A percentile compares a stretch with the other conserved stretches of the same genome.
These are phyloP conservation scores for Colletotrichum sublineola DNA, from an alignment of 2,329 filamentous ascomycete genomes.

Conservation along the genomic window DNA sequence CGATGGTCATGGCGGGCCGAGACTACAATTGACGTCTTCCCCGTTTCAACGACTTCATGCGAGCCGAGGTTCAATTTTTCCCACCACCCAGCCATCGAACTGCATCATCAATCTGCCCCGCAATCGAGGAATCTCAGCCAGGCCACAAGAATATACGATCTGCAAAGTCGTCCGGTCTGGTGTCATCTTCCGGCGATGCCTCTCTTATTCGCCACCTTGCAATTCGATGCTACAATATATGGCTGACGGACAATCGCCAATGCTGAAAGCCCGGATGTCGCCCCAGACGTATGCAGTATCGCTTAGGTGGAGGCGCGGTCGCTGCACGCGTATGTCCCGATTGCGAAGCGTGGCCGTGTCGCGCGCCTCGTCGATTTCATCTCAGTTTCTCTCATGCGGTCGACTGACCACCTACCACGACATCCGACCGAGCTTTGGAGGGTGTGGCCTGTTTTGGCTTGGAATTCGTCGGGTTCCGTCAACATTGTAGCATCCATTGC, in stretches of 20 bases:
- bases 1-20: background rate
- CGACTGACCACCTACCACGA: background rate
- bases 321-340: background rate
- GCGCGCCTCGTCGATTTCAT: slow-evolving; percentile 9
- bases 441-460: background rate
- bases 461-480: slow-evolving; percentile 12
- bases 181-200: slow-evolving; percentile 7
- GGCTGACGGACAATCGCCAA: background rate
- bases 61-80: slow-evolving; percentile 28
- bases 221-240: background rate
- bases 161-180: slow-evolving; percentile 11
- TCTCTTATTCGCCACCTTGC: background rate
- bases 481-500: background rate
- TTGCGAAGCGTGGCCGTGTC: background rate
- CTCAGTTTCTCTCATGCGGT: slow-evolving; percentile 6
- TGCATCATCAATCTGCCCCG: slow-evolving; percentile 31
- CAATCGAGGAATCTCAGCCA: slow-evolving; percentile 25
- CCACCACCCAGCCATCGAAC: background rate
- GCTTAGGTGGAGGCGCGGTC: background rate
- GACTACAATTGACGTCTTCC: background rate
- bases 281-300: background rate
- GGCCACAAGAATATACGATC: slow-evolving; percentile 29
- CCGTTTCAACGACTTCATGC: slow-evolving; percentile 13
- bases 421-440: background rate
- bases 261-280: background rate